phyloP scores from a whole-genome alignment of 2,329 filamentous ascomycete species.

The Byssothecium circinans region DNA sequence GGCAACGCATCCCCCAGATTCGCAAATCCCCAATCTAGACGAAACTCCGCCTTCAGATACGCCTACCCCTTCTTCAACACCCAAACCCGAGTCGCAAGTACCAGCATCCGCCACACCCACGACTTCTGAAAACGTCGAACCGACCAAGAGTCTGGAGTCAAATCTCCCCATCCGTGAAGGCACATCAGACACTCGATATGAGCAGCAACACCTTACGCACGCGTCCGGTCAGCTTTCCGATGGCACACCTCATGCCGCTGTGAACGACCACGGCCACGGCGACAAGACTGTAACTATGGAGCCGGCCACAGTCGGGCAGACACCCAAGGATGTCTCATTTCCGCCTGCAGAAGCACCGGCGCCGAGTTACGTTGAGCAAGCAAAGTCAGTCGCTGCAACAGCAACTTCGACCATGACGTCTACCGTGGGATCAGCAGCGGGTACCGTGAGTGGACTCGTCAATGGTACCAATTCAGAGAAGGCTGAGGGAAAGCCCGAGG shows the following conservation, averaged over 20 bases:
- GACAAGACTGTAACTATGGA: slow-evolving; percentile 52
- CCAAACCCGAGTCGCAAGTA: slow-evolving; percentile 7
- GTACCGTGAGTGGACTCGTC: slow-evolving; percentile 32
- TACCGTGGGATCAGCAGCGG: slow-evolving; percentile 38
- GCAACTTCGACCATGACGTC: slow-evolving; percentile 30
- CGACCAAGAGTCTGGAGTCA: not conserved
- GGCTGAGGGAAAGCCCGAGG: slow-evolving; percentile 25
- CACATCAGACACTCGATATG: slow-evolving; percentile 46
- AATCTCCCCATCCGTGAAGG: slow-evolving; percentile 40
- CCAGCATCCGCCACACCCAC: slow-evolving; percentile 9
- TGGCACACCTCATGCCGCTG: slow-evolving; percentile 46
- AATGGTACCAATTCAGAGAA: slow-evolving; percentile 22
- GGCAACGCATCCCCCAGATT: slow-evolving; percentile 39
- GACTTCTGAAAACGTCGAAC: not conserved
- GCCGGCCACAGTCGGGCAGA: slow-evolving; percentile 52
- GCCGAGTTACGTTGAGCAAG: slow-evolving; percentile 47
- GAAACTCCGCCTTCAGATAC: slow-evolving; percentile 21
- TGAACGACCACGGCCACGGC: slow-evolving; percentile 47
- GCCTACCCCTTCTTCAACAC: slow-evolving; percentile 18
- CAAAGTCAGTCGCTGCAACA: slow-evolving; percentile 42
- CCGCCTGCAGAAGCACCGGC: slow-evolving; percentile 35
- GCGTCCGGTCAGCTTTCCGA: slow-evolving; percentile 46
- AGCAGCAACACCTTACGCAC: slow-evolving; percentile 48
- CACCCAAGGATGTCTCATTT: slow-evolving; percentile 50
- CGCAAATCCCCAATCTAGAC: slow-evolving; percentile 16